Percentiles rank a stretch among this genome's conserved stretches.
These are phyloP conservation scores for Neoascochyta sp. DNA, from an alignment of 2,329 filamentous ascomycete species.

Conservation along the genomic window DNA sequence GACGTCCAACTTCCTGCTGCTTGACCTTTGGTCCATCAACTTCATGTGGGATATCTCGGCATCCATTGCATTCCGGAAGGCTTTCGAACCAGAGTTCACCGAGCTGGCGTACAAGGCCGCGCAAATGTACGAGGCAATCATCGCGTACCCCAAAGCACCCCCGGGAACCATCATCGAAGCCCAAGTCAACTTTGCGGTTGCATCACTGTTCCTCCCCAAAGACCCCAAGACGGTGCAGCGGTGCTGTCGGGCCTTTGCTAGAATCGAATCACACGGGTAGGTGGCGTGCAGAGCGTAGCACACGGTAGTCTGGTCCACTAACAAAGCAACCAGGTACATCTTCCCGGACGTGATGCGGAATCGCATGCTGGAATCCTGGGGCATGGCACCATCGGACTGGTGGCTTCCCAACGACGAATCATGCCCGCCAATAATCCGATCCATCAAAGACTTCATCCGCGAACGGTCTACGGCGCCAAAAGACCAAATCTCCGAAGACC, in stretches of 20 bases:
- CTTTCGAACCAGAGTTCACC: constrained; percentile 53
- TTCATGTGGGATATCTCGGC: constrained; percentile 79
- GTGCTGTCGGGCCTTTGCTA: constrained; percentile 73
- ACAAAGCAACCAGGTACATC: constrained; percentile 87
- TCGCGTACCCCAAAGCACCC: constrained; percentile 66
- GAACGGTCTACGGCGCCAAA: constrained; percentile 60
- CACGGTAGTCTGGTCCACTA: too few relatives aligned
- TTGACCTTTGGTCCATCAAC: constrained; percentile 75
- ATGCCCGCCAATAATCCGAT: constrained; percentile 68
- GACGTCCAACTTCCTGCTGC: constrained; percentile 67
- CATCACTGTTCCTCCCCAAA: constrained; percentile 73
- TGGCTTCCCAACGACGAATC: constrained; percentile 85
- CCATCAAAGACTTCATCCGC: constrained; percentile 75
- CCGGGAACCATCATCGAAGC: constrained; percentile 67
- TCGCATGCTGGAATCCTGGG: constrained; percentile 73
- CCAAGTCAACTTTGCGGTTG: constrained; percentile 73
- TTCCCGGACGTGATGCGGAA: constrained; percentile 70
- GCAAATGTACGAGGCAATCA: constrained; percentile 74
- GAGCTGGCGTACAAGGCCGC: constrained; percentile 66
- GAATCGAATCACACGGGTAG: constrained; percentile 75
- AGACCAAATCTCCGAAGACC: constrained; percentile 56
- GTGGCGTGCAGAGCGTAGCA: too few relatives aligned
- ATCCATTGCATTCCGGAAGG: constrained; percentile 53
- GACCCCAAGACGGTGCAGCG: constrained; percentile 71
- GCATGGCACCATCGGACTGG: constrained; percentile 71